Percentiles rank a stretch among this genome's conserved stretches.
phyloP scores from a whole-genome alignment of 1,284 basidiomycete genomes.

The Malassezia globosa region DNA sequence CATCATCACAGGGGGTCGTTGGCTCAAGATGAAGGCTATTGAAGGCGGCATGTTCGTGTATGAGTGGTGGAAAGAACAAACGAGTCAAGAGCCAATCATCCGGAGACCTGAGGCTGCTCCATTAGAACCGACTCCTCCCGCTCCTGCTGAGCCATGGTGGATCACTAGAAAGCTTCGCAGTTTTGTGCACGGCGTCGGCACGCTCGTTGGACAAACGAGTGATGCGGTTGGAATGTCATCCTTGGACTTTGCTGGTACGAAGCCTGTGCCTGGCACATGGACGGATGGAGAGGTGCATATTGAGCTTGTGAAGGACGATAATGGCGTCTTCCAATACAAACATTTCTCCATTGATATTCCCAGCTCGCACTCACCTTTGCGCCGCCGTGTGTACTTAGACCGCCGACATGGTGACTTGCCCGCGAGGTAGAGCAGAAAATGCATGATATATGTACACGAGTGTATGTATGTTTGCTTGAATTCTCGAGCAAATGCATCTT shows the following conservation, averaged over 20 bases:
- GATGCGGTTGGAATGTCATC: constrained; percentile 11
- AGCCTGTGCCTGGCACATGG: constrained; percentile 24
- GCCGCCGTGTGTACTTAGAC: constrained; percentile 28
- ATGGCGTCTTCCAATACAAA: constrained; percentile 31
- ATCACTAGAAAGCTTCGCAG: constrained; percentile 12
- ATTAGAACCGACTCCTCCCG: not conserved
- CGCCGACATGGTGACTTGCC: constrained; percentile 22
- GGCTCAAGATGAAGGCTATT: constrained; percentile 22
- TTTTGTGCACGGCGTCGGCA: not conserved
- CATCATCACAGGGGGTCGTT: constrained; percentile 23
- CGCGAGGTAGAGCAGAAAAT: not conserved
- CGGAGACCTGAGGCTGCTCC: not conserved
- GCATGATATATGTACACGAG: not conserved
- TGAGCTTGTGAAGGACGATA: constrained; percentile 34
- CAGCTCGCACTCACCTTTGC: constrained; percentile 21
- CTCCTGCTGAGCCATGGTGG: constrained; percentile 16
- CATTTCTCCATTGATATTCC: constrained; percentile 35
- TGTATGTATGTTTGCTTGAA: too few species aligned
- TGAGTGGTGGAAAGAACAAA: constrained; percentile 13
- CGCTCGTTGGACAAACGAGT: constrained; percentile 8
- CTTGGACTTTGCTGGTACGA: not conserved
- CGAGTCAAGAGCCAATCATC: too few species aligned
- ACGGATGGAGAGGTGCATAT: constrained; percentile 34
- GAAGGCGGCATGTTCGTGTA: constrained; percentile 19
- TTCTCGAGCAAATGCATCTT: not conserved